Evolutionary conservation across 2,329 filamentous ascomycete species (phyloP), one percentile per base, ranked within the genome.

Genomic region (Colletotrichum gigasporum): DNA sequence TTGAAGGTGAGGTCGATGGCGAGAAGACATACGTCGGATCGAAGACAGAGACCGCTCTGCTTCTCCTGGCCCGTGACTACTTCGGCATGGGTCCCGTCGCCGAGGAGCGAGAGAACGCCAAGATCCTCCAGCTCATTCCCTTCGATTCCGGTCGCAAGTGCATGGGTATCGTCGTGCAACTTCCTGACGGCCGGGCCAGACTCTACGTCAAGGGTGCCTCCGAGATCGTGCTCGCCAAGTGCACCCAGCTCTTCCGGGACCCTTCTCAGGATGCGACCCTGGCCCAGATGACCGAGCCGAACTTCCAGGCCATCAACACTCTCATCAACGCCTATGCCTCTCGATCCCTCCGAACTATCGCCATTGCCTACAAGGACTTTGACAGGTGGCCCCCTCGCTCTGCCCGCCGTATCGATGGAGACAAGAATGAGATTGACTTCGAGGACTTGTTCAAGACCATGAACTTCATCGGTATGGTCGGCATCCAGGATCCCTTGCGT

Each of bases 291-390:
- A 83, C 82, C 10, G 75, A 80, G 22, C 83, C 86, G 44, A 86
- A 89, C 68, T 80, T 81, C 54, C 78, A 85, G 66, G 83, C 79
- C 7, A 74, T 97, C 67, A 85, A 87, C 68, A 79, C 83, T 20
- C 82, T 93, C 48, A 96, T 97, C 69, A 87, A 90, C 67, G 86
- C 84, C 47, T 97, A 97, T 73, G 94, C 94, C 9, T 88, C 86
- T 24, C 86, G 90, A 16, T 96, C 93, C 7, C 83, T 97, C 30
- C 88, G 94, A 67, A 96, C 94, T 1, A 96, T 97, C 69, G 92
- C 90, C 42, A 85, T 97, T 67, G 83, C 93, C 55, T 96, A 93
- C 78, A 90, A 89, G 59, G 94, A 97, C 70, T 97, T 96, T 69
- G 87, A 92, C 22, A 85, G 87, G 55, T 97, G 94, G 94, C 94